Percentiles rank a stretch among this genome's conserved stretches.
These are phyloP conservation scores for Smallanthus sonchifolius DNA, from an alignment of 129 eudicot species.

Conservation along the genomic window DNA sequence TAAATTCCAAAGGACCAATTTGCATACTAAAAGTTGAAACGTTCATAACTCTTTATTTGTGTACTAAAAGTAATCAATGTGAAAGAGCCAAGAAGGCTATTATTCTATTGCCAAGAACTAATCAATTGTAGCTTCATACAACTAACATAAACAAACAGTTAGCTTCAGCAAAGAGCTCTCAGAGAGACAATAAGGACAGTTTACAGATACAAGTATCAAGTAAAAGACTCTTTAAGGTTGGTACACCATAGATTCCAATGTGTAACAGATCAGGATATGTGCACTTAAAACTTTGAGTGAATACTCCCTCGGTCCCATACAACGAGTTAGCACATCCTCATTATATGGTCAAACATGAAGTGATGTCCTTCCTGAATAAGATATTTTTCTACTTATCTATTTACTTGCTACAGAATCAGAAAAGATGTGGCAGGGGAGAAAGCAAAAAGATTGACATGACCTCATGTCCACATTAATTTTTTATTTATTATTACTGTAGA, in stretches of 20 bases:
- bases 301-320: background rate
- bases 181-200: background rate
- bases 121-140: background rate
- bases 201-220: background rate
- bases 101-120: background rate
- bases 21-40: background rate
- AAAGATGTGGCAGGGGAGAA: background rate
- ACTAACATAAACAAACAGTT: background rate
- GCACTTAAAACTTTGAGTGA: background rate
- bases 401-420: background rate
- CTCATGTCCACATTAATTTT: background rate
- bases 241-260: background rate
- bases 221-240: conserved; percentile 1
- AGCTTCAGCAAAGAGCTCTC: background rate
- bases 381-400: background rate
- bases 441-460: background rate
- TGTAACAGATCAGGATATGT: background rate
- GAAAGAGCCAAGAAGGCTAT: background rate
- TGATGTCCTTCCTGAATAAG: background rate
- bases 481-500: background rate
- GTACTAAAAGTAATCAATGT: background rate
- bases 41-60: background rate
- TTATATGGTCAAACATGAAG: conserved; percentile 4
- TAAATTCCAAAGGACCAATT: background rate
- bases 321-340: background rate